Percentiles rank a stretch among this genome's conserved stretches.
These are phyloP conservation scores for Boletus tomentosulus DNA, from an alignment of 768 basidiomycete species.

Conservation along the genomic window DNA sequence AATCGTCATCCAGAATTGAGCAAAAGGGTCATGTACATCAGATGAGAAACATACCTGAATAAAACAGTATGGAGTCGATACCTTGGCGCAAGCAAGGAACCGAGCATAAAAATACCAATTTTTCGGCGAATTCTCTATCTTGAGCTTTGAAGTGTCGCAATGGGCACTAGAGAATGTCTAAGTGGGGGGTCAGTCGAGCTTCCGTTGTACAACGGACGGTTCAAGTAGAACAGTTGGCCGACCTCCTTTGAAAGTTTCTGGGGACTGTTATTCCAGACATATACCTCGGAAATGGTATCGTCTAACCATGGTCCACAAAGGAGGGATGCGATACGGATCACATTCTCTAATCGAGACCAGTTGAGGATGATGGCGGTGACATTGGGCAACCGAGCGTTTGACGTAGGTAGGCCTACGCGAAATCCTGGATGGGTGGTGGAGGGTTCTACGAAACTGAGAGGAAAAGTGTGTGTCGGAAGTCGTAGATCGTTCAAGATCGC, in stretches of 20 bases:
- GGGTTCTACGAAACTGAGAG: slow-evolving; percentile 14
- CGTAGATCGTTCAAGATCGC: slow-evolving; percentile 11
- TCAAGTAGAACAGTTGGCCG: slow-evolving; percentile 9
- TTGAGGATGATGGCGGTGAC: slow-evolving; percentile 60
- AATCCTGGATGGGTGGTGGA: neutral
- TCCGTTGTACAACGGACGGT: neutral
- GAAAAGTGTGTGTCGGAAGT: slow-evolving; percentile 14
- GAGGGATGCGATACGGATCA: slow-evolving; percentile 48
- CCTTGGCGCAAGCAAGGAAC: slow-evolving; percentile 52
- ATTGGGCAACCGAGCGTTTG: slow-evolving; percentile 28
- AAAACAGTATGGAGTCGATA: slow-evolving; percentile 53
- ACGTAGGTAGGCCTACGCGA: slow-evolving; percentile 11
- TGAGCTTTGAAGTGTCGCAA: slow-evolving; percentile 43
- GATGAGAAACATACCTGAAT: slow-evolving; percentile 44
- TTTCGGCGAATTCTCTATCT: slow-evolving; percentile 51
- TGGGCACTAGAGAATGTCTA: slow-evolving; percentile 41
- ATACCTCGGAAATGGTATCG: slow-evolving; percentile 43
- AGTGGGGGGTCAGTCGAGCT: neutral
- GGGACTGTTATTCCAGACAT: slow-evolving; percentile 65
- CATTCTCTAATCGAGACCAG: slow-evolving; percentile 64
- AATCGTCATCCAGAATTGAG: neutral
- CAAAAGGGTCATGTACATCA: neutral
- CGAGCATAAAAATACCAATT: slow-evolving; percentile 63
- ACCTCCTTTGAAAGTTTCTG: slow-evolving; percentile 41
- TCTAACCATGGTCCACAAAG: slow-evolving; percentile 47